Base-by-base conservation (phyloP, 345 rosid genomes). In the Linum lewisii region DNA sequence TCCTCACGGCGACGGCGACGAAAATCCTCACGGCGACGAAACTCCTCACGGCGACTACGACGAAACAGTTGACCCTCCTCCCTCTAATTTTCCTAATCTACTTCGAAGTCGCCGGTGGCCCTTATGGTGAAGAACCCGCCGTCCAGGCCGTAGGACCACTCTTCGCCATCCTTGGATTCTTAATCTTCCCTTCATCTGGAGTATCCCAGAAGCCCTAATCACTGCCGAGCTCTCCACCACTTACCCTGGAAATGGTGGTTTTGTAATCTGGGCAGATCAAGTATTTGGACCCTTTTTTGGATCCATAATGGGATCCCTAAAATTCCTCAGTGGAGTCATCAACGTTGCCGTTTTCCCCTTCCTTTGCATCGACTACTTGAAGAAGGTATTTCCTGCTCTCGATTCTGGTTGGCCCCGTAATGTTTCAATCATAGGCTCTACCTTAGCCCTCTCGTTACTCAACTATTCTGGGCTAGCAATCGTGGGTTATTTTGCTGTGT, bases 81-180 rank as follows among this genome's bases (percentile, higher is more conserved):
- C 95, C 95, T 57, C 86, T 91, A 54, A 72, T 90, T 52, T 90
- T 90, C 77, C 82, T 85, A 34, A 87, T 90, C 61, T 90, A 85
- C 79, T 87, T 90, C 49, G 94, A 90, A 73, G 97, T 87, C n/a
- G 86, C 94, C 1, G 91, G 97, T 1, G 96, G 96, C 2, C 92
- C 97, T 0, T 85, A 74, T 10, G 91, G 96, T 0, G 94, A 84
- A 72, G 98, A 85, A 56, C 83, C 89, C 0, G 86, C 95, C 0
- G 94, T 85, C 29, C 69, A 74, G 53, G 97, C 96, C 6, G 91
- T 84, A 0, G 96, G 96, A 1, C 91, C 96, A 7, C 82, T 87
- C 24, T 68, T 71, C 0, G 86, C 95, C 18, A 44, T 85, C 34
- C 79, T 85, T 1, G 95, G 96, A 6, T 87, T 87, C 75, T 72